Evolutionary conservation across 805 yeast genomes (phyloP).

Genomic region (Starmerella powellii): DNA sequence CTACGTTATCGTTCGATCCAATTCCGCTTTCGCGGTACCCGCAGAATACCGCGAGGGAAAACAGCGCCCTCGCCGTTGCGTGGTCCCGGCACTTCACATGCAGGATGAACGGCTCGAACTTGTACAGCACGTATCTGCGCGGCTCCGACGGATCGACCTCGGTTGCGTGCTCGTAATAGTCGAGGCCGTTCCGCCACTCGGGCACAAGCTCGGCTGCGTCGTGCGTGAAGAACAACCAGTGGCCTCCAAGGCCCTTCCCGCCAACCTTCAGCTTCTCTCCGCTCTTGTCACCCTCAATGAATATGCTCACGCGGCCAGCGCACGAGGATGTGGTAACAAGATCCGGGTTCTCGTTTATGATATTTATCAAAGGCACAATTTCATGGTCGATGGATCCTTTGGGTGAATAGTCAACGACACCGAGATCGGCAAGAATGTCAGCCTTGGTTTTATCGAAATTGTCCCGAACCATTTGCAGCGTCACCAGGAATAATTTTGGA

Average conservation of each 20-base stretch:
- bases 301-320: slow-evolving; percentile 76
- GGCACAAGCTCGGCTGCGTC: slow-evolving; percentile 36
- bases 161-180: slow-evolving; percentile 16
- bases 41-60: slow-evolving; percentile 63
- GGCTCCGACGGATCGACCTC: slow-evolving; percentile 13
- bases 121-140: slow-evolving; percentile 54
- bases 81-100: slow-evolving; percentile 68
- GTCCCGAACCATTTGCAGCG: background rate
- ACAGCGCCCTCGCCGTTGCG: slow-evolving; percentile 46
- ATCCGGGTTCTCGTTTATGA: slow-evolving; percentile 50
- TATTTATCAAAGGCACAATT: slow-evolving; percentile 58
- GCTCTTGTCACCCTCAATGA: slow-evolving; percentile 56
- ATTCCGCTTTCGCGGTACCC: slow-evolving; percentile 85
- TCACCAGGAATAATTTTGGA: background rate
- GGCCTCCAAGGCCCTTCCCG: slow-evolving; percentile 76
- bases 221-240: slow-evolving; percentile 74
- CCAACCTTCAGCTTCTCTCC: slow-evolving; percentile 39
- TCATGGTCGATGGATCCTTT: slow-evolving; percentile 73
- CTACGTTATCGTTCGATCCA: slow-evolving; percentile 66
- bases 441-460: slow-evolving; percentile 17
- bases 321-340: slow-evolving; percentile 84
- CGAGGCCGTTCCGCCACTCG: slow-evolving; percentile 25
- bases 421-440: slow-evolving; percentile 21
- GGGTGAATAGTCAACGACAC: slow-evolving; percentile 45
- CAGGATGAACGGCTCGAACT: slow-evolving; percentile 74